These are phyloP conservation scores for Phytopythium aichiense DNA, from an alignment of 352 stramenopile genomes.

Conservation along the genomic window DNA sequence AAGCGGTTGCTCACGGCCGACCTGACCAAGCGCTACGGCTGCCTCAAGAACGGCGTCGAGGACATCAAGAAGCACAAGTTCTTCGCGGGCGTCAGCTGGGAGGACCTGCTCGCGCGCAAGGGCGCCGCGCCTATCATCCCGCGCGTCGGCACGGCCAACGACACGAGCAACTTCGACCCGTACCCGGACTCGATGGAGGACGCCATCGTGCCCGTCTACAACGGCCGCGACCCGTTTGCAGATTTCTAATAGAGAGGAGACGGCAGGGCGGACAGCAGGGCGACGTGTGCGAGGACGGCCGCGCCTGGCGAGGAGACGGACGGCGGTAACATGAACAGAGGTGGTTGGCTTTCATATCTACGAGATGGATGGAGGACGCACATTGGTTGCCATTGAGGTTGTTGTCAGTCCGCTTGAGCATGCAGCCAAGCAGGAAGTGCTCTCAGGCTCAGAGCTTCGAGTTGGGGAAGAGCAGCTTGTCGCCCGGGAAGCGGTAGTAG, in stretches of 20 bases:
- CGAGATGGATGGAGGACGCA: not conserved
- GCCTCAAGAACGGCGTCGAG: conserved; percentile 92
- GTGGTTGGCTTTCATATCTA: conserved; percentile 5
- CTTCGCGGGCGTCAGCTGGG: conserved; percentile 91
- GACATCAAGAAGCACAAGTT: conserved; percentile 98
- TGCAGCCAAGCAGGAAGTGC: not conserved
- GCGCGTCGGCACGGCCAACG: conserved; percentile 84
- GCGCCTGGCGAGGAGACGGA: not conserved
- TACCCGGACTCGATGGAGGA: conserved; percentile 94
- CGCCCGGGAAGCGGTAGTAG: conserved; percentile 45
- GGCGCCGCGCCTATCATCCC: conserved; percentile 92
- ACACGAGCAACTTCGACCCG: conserved; percentile 97
- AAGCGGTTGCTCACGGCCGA: conserved; percentile 95
- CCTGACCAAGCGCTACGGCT: conserved; percentile 96
- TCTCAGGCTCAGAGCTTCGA: conserved; percentile 28
- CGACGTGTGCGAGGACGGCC: not conserved
- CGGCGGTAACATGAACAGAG: conserved; percentile 2
- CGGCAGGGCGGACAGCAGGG: not conserved
- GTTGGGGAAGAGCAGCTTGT: conserved; percentile 42
- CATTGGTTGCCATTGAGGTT: not conserved
- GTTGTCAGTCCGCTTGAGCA: too few relatives aligned
- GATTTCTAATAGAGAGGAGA: conserved; percentile 73
- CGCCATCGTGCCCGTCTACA: conserved; percentile 88
- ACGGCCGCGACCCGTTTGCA: conserved; percentile 90
- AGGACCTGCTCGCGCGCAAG: conserved; percentile 87